Evolutionary conservation across 495 filamentous ascomycete species (phyloP).

Genomic region (Penicillium nucicola): DNA sequence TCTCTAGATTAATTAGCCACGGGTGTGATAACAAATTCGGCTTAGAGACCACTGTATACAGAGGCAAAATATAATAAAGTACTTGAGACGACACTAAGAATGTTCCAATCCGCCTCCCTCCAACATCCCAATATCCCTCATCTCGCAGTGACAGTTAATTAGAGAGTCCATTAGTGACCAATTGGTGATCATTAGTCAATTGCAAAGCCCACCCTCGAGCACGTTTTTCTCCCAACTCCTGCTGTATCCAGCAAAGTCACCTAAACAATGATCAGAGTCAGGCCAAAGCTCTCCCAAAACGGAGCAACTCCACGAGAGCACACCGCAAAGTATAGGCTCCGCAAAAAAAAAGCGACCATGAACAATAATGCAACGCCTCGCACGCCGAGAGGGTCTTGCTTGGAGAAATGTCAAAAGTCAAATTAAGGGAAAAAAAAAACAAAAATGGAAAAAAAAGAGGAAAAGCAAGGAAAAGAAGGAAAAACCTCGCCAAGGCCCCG

Average conservation of each 20-base stretch:
- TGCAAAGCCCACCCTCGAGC: not conserved
- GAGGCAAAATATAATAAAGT: no score
- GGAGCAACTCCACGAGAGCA: slow-evolving; percentile 2
- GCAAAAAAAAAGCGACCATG: slow-evolving; percentile 2
- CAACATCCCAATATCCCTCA: no score
- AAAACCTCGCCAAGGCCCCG: slow-evolving; percentile 12
- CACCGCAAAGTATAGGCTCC: slow-evolving; percentile 6
- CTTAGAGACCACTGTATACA: no score
- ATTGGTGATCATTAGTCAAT: not conserved
- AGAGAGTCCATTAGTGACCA: not conserved
- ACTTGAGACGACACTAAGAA: no score
- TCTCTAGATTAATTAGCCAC: no score
- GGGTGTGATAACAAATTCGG: no score
- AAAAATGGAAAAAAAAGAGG: not conserved
- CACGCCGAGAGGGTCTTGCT: not conserved
- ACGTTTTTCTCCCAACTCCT: not conserved
- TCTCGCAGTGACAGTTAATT: not conserved
- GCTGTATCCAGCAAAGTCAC: not conserved
- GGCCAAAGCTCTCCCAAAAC: not conserved
- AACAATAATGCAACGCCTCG: slow-evolving; percentile 2
- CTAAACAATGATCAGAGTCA: not conserved
- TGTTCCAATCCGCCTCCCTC: not conserved
- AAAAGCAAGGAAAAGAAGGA: not conserved
- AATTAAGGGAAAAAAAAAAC: no score
- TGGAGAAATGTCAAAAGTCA: not conserved